Evolutionary conservation across 345 rosid species (phyloP), one percentile per base, ranked within the genome.

Genomic region (Gossypium raimondii): DNA sequence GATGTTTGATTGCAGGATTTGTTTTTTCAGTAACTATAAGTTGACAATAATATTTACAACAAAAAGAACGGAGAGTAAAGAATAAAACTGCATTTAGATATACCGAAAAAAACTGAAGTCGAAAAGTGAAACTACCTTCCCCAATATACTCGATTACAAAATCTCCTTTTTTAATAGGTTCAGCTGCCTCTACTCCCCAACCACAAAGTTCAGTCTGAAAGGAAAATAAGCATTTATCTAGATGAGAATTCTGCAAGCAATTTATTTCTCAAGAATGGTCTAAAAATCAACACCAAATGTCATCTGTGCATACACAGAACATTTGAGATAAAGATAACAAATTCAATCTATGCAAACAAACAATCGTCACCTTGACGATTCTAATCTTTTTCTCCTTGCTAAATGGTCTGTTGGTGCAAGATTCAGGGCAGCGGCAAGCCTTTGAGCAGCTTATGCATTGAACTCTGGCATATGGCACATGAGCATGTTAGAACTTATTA

Each of bases 171-270:
- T 79, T 81, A 69, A 94, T 85, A 67, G 93, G 74, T 79, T 91
- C 98, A 70, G 81, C 92, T 73, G 98, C 97, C 79, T 86, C 96
- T 78, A 90, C 98, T 58, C 98, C 98, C 98, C 98, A 94, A 68
- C 98, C 98, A 73, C 98, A 94, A 55, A 78, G 84, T 71, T 87
- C 89, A 65, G 98, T 94, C 98, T 94, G 86, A 72, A 80, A 75
- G 63, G 51, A 47, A 71, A 53, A 78, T 18, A 81, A 78, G 59
- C 65, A 53, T 71, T 67, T 53, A 71, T 67, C 38, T 56, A 16
- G 41, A 62, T 67, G 2, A 71, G 51, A 44, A 77, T n/a, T 58
- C 14, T 3, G 9, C 27, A 73, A 34, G 51, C 63, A 38, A 41
- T 22, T 24, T 24, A 59, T 43, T 24, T 43, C 50, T 52, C 24